Base-by-base conservation (phyloP, 2,329 filamentous ascomycete genomes). In the Alternaria consortialis region DNA sequence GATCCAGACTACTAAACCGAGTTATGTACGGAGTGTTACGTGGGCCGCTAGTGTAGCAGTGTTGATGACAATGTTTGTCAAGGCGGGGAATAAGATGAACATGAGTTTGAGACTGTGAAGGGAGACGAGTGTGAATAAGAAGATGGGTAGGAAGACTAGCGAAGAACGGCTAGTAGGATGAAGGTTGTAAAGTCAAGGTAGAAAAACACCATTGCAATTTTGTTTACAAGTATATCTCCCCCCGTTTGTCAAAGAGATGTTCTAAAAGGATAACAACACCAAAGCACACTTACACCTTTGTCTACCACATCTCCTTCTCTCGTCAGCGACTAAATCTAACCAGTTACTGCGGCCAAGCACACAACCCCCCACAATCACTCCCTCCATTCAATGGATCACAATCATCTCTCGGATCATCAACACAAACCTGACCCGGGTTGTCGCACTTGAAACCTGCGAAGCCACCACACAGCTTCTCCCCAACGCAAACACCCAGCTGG, bases 301-400 rank as follows among this genome's bases (percentile, higher is more conserved):
- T 13, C n/a, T 2, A 47, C n/a, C 7, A 15, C 31, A 11, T 11
- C 31, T 32, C 9, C 12, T 7, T 20, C 7, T 20, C 44, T 32
- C n/a, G 15, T 8, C 20, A 44, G n/a, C 23, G 13, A 4, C 13
- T 27, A 2, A 9, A 4, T 2, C 5, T 31, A 11, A 4, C 0
- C 12, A 7, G 2, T 51, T n/a, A 53, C 27, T 61, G 56, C 13
- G 66, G 67, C 67, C 64, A 77, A 17, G 78, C 65, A 64, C 82
- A 84, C 32, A 83, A 64, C 0, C 82, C 81, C 5, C 71, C 75
- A 60, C 82, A 84, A 64, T 84, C 81, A 2, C 74, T 72, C 0
- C 80, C 80, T 0, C 81, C 80, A 2, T 73, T 69, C 25, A 62
- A 20, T 1, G 77, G 74, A 66, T 80, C 76, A 60, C 82, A 84